These are phyloP conservation scores for Coniochaeta sp. DNA, from an alignment of 2,329 filamentous ascomycete genomes.

Conservation along the genomic window DNA sequence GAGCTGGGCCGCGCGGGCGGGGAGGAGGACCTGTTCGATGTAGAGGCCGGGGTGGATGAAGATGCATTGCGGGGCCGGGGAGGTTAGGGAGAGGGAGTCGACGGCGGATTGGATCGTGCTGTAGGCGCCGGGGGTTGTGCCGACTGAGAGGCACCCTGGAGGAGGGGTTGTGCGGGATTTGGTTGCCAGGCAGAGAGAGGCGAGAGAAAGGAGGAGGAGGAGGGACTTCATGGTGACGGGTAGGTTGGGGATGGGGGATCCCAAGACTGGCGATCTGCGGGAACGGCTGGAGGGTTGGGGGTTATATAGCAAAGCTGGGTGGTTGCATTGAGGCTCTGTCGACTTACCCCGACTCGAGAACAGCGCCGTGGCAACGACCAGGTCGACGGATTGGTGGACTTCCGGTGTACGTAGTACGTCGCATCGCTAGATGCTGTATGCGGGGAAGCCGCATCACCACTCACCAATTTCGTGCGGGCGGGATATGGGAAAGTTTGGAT, in stretches of 20 bases:
- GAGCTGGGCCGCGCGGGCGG: constrained; percentile 37
- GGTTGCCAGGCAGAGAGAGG: neutral
- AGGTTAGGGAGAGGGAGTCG: constrained; percentile 45
- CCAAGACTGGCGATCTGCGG: no score
- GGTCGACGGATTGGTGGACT: neutral
- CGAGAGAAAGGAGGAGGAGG: neutral
- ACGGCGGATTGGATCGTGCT: constrained; percentile 46
- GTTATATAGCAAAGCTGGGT: neutral
- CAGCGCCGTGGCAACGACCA: neutral
- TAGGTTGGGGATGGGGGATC: no score
- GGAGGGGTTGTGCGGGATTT: constrained; percentile 7
- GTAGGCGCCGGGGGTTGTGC: constrained; percentile 10
- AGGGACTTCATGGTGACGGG: neutral
- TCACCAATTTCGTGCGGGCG: no score
- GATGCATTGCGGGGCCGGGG: constrained; percentile 46
- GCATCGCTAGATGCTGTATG: neutral
- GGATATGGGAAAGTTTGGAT: neutral
- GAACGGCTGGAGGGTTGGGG: neutral
- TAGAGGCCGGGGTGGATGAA: constrained; percentile 58
- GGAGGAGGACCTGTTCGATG: constrained; percentile 51
- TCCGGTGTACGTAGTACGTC: neutral
- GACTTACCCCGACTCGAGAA: neutral
- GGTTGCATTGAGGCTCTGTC: neutral
- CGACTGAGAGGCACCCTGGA: constrained; percentile 15
- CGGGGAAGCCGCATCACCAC: no score